Base-by-base conservation (phyloP, 192 early-diverging fungal species). In the Dissophora globulifera region DNA sequence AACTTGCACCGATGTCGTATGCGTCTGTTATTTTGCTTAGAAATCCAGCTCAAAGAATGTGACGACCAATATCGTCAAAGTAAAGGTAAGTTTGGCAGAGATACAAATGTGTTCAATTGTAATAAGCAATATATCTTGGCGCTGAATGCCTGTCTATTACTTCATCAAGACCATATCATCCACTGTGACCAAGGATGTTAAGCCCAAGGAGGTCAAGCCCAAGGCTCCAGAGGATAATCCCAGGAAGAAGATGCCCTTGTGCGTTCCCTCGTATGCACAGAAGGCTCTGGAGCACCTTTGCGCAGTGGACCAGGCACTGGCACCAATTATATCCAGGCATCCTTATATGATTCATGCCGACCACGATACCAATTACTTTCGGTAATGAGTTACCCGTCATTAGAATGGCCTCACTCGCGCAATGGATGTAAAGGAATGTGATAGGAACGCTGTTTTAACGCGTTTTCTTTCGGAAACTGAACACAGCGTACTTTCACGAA, bases 341-440 rank as follows among this genome's bases (percentile, higher is more conserved):
- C 70, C 62, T n/a, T 75, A 75, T 20, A 32, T 11, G 13, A 55
- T 75, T 15, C 46, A 75, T 42, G 4, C 62, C 25, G 70, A 75
- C 25, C 60, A 75, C 15, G 70, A 75, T 20, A 60, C 50, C 25
- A 75, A 75, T 13, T 75, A 75, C 50, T 75, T 75, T 54, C 70
- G 70, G 70, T 75, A 65, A n/a, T n/a, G n/a, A n/a, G n/a, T n/a
- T n/a, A n/a, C n/a, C n/a, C n/a, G n/a, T n/a, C n/a, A n/a, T n/a
- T n/a, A n/a, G n/a, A n/a, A n/a, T n/a, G n/a, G n/a, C n/a, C n/a
- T n/a, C n/a, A n/a, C n/a, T n/a, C n/a, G n/a, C n/a, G n/a, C n/a
- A n/a, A n/a, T n/a, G n/a, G n/a, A n/a, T n/a, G n/a, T n/a, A n/a
- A n/a, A n/a, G n/a, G n/a, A n/a, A n/a, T n/a, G n/a, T n/a, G n/a